Percentiles rank a stretch among this genome's conserved stretches.
Evolutionary conservation across 2,329 filamentous ascomycete genomes (phyloP).

Genomic region (Phyllosticta ampelicida): DNA sequence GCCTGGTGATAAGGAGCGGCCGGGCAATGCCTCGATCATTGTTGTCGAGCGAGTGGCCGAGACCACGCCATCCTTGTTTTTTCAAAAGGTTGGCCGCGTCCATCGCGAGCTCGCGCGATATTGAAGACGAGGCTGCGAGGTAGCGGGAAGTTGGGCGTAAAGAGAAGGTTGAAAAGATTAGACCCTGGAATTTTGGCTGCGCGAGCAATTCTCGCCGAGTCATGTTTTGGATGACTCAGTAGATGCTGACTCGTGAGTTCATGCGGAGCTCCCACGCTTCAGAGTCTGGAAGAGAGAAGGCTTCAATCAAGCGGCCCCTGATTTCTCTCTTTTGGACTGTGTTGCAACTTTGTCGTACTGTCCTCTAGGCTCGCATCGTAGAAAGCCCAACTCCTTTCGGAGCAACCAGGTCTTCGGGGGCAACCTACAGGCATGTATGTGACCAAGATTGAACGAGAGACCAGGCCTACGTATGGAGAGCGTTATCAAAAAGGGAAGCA

Average conservation of each 20-base stretch:
- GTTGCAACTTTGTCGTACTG: too few species aligned
- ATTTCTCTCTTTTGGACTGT: too few species aligned
- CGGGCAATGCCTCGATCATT: conserved; percentile 67
- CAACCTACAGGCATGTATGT: too few species aligned
- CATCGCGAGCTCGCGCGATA: conserved; percentile 44
- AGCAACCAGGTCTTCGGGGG: too few species aligned
- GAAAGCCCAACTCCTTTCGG: too few species aligned
- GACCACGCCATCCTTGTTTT: conserved; percentile 81
- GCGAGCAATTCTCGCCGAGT: background rate
- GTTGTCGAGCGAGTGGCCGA: conserved; percentile 75
- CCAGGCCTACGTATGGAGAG: too few species aligned
- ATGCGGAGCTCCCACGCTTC: too few species aligned
- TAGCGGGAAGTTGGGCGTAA: background rate
- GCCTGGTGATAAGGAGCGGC: conserved; percentile 73
- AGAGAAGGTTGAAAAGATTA: background rate
- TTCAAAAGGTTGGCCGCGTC: conserved; percentile 74
- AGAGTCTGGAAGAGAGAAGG: too few species aligned
- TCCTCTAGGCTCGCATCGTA: too few species aligned
- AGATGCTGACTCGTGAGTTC: background rate
- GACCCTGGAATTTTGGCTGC: conserved; percentile 8
- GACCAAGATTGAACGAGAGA: too few species aligned
- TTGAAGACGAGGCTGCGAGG: background rate
- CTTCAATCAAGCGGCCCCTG: too few species aligned
- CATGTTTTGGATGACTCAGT: background rate
- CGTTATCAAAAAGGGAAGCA: background rate